Percentiles rank a stretch among this genome's conserved stretches.
These are phyloP conservation scores for Corymbia citriodora DNA, from an alignment of 441 rosid genomes.

Conservation along the genomic window DNA sequence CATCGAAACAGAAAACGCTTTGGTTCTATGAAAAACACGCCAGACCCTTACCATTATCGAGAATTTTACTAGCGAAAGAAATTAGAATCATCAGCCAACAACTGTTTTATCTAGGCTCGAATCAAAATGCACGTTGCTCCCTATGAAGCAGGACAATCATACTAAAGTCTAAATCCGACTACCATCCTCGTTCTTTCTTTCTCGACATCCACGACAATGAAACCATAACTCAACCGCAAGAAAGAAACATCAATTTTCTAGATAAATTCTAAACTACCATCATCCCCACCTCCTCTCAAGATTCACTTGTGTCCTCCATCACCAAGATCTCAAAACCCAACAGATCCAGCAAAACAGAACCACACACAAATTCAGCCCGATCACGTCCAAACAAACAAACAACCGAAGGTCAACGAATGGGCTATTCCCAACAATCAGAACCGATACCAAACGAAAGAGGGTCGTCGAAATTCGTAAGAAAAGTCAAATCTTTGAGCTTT, in stretches of 20 bases:
- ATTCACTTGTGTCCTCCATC: background rate
- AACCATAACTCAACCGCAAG: background rate
- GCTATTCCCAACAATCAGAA: background rate
- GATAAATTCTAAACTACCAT: background rate
- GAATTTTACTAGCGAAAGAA: background rate
- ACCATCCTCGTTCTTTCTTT: background rate
- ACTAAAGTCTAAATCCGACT: background rate
- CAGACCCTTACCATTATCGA: accelerated
- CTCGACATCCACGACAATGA: background rate
- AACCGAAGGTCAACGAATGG: background rate
- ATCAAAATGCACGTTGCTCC: background rate
- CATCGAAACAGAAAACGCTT: background rate
- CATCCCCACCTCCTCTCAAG: background rate
- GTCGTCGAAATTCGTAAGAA: background rate
- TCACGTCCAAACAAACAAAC: background rate
- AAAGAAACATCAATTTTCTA: background rate
- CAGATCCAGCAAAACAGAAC: background rate
- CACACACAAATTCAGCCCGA: background rate
- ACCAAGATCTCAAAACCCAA: background rate
- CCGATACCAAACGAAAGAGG: background rate
- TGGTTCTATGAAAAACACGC: background rate
- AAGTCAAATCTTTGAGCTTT: background rate
- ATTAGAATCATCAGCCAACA: background rate
- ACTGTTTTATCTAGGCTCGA: background rate
- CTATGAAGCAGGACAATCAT: background rate